Evolutionary conservation across 805 yeast genomes (phyloP), one percentile per base, ranked within the genome.

Genomic region (Candida succiphila): DNA sequence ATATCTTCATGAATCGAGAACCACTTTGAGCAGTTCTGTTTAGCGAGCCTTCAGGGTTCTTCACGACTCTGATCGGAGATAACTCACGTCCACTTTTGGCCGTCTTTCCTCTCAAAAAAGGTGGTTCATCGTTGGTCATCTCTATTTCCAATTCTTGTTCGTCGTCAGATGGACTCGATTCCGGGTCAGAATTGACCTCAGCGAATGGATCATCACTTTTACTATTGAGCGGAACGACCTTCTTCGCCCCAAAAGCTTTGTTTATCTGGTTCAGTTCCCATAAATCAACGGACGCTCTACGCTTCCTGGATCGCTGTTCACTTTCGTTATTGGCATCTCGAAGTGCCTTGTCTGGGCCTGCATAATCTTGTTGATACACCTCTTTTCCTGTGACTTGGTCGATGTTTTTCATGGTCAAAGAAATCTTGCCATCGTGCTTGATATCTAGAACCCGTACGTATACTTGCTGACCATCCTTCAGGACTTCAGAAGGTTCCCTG

Each of bases 231-330:
- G 13, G 32, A 17, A 35, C 34, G 17, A 34, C 25, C 30, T 39
- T 46, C 16, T 46, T 49, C n/a, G 46, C 52, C 7, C 54, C 60
- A 40, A 39, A 56, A 2, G 59, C 61, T 19, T 51, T 48, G 28
- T 44, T 82, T 29, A 88, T 58, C 49, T 88, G 96, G 23, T 82
- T 65, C 33, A 84, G 67, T 49, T 89, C 96, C 95, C 96, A 88
- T 36, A 86, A 58, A 54, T 88, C 97, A 0, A 94, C 94, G 0
- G 94, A 81, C 0, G 94, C 79, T 24, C 79, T 52, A 33, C 83
- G 65, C 27, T 41, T 30, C 20, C 31, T 33, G 25, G 40, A 25
- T 27, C 27, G 26, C 21, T 30, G 40, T 25, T 16, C 9, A 28
- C 32, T 29, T 16, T 32, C 17, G 17, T 17, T 18, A 19, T 25